These are phyloP conservation scores for Macrophomina phaseolina DNA, from an alignment of 2,329 filamentous ascomycete genomes.

Conservation along the genomic window DNA sequence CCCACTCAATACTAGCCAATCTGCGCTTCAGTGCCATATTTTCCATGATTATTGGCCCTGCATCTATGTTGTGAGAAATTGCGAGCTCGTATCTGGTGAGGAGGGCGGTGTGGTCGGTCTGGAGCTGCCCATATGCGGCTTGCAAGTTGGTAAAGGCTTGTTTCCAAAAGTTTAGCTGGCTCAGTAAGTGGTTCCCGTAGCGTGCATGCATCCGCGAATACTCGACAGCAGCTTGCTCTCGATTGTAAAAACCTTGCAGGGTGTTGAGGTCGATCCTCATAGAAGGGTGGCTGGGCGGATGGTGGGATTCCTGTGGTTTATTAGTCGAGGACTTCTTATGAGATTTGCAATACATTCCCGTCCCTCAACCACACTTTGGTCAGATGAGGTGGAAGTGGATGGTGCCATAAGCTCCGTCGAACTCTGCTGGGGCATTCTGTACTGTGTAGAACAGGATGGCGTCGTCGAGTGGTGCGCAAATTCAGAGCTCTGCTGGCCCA, in stretches of 20 bases:
- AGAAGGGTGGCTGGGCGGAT: neutral
- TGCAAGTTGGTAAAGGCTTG: neutral
- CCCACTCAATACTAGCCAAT: too few species aligned
- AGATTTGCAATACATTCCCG: neutral
- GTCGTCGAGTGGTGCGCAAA: neutral
- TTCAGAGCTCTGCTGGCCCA: neutral
- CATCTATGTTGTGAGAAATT: neutral
- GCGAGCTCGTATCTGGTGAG: neutral
- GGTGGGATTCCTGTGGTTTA: neutral
- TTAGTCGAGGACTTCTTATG: neutral
- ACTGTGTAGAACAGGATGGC: neutral
- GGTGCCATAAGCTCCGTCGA: neutral
- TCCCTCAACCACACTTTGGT: neutral
- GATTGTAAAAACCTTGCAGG: neutral
- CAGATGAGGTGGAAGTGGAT: neutral
- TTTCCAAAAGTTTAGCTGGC: neutral
- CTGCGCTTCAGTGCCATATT: neutral
- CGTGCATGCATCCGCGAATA: neutral
- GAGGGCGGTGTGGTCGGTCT: neutral
- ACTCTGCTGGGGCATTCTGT: neutral
- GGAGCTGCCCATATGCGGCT: neutral
- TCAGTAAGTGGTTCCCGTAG: neutral
- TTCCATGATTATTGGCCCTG: neutral
- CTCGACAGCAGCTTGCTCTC: neutral
- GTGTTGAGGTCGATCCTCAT: neutral